Evolutionary conservation across 2,329 filamentous ascomycete genomes (phyloP), one percentile per base, ranked within the genome.

Genomic region (Talaromyces sp.): DNA sequence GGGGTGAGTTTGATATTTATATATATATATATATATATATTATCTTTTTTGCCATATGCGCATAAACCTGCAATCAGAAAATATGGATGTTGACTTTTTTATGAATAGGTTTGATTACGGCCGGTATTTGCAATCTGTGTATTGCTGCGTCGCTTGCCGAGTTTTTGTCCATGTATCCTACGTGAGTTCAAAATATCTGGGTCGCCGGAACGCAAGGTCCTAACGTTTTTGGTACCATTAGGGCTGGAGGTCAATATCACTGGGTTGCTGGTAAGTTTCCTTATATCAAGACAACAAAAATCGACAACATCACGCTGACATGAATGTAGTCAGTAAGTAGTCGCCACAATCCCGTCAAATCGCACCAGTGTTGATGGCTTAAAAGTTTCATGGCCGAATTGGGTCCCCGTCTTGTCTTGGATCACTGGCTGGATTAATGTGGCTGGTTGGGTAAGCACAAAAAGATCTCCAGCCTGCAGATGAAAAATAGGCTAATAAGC

Each of bases 111-210:
- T 75, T 88, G 31, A 71, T 84, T 3, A 82, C 84, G 9, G 84
- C 85, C 18, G 85, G 87, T 57, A 68, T 90, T 54, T 91, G 88
- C 77, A 91, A 91, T 68, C 70, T 91, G 9, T 89, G 85, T 67
- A 81, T 91, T 40, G 86, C 88, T 5, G 83, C 86, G 8, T 89
- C 86, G 3, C 79, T 91, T 31, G 88, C 88, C 55, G 89, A 91
- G 72, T 91, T 90, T 69, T 77, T 90, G 9, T 88, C 86, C 0
- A 86, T 86, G 0, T 90, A 86, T 71, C 83, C 78, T 25, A 85
- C 78, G 72, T 75, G 61, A 68, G 72, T 71, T 42, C 1, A 28
- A 16, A 18, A 35, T 35, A 37, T n/a, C 2, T 28, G 28, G 2
- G n/a, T 50, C 1, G 5, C 8, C 6, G 11, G 9, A 37, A 31